Evolutionary conservation across 768 basidiomycete species (phyloP), one percentile per base, ranked within the genome.

Genomic region (Jaapia argillacea): DNA sequence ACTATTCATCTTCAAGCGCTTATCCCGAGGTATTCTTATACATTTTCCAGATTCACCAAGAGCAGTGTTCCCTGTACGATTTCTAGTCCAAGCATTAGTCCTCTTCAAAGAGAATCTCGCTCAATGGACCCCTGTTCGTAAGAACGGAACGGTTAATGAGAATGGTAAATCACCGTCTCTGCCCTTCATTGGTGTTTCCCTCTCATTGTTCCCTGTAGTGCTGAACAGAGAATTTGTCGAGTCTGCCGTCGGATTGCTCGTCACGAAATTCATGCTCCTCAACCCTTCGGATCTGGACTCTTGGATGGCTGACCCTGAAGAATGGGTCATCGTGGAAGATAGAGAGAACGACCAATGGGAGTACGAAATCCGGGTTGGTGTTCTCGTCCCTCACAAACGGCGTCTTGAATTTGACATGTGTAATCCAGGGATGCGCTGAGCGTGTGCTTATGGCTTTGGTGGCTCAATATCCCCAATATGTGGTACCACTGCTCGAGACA

Each of bases 271-370:
- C 54, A 80, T 99, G 58, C 89, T 88, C 10, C 66, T 99, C 36
- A 84, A 83, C 43, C 71, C 84, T 4, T 64, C 71, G 1, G 94
- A 97, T 59, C 70, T 97, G 6, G 78, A 89, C 50, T 73, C 72
- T 4, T 91, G 93, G 87, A 70, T 81, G 63, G 71, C 73, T 13
- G 89, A 93, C 57, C 91, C 93, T 0, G 94, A 99, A 66, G 88
- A 93, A 53, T 99, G 91, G 89, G 75, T 94, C 7, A 87, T 89
- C 46, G 61, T 77, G 6, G 91, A 97, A 60, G 89, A 90, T 46
- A 81, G 81, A 49, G 90, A 91, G 49, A 85, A 79, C 35, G 91
- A 93, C 28, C 79, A 86, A 45, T 97, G 93, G 92, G 84, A 92
- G 53, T 97, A 75, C 54, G 90, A 94, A 53, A 77, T 96, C 46